These are phyloP conservation scores for Gnomoniopsis smithogilvyi DNA, from an alignment of 2,329 filamentous ascomycete genomes.

Conservation along the genomic window DNA sequence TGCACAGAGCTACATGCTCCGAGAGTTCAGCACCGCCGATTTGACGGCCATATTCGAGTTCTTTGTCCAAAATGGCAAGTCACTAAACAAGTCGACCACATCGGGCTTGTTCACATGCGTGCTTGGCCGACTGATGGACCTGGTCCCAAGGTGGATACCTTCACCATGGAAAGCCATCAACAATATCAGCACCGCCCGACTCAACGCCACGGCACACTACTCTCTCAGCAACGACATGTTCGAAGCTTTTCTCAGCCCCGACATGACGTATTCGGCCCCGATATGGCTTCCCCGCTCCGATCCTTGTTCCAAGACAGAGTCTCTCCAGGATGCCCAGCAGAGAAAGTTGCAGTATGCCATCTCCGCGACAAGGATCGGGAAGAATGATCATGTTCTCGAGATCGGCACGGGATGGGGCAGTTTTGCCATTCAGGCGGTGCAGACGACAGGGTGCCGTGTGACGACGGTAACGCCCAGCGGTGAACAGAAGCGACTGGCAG, in stretches of 20 bases:
- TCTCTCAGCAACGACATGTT: conserved; percentile 17
- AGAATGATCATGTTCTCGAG: conserved; percentile 16
- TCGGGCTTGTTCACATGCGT: conserved; percentile 3
- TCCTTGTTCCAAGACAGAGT: conserved; percentile 1
- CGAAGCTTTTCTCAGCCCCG: conserved; percentile 14
- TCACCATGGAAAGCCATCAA: background rate
- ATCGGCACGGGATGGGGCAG: conserved; percentile 19
- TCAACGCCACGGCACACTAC: conserved; percentile 12
- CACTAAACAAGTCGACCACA: background rate
- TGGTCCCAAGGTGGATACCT: background rate
- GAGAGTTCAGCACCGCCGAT: conserved; percentile 12
- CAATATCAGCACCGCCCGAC: conserved; percentile 1
- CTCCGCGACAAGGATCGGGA: background rate
- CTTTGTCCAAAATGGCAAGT: conserved; percentile 13
- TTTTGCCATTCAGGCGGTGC: conserved; percentile 16
- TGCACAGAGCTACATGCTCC: conserved; percentile 17
- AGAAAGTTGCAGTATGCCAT: conserved; percentile 16
- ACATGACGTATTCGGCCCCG: conserved; percentile 18
- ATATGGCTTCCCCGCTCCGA: conserved; percentile 14
- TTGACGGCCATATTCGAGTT: conserved; percentile 14
- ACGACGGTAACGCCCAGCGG: conserved; percentile 14
- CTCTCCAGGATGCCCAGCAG: conserved; percentile 17
- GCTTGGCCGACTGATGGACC: background rate
- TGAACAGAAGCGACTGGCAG: conserved; percentile 15
- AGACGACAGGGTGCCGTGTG: conserved; percentile 13